phyloP scores from a whole-genome alignment of 2,329 filamentous ascomycete genomes.

The Coleophoma cylindrospora region DNA sequence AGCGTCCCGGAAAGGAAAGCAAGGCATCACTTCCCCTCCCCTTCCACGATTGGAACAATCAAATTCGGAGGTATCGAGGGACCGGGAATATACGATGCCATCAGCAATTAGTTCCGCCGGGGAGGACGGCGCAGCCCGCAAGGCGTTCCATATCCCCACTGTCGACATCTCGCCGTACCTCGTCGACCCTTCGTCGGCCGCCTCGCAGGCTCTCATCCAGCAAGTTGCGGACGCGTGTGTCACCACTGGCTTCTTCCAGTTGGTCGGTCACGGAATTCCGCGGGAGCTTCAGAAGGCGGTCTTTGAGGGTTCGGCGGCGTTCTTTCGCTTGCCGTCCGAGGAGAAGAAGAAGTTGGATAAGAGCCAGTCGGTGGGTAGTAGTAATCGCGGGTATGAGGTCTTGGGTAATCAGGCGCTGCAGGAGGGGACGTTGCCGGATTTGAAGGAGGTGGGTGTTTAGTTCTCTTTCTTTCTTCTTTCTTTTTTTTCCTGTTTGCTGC shows the following conservation, averaged over 20 bases:
- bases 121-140: too few species aligned
- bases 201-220: conserved; percentile 20
- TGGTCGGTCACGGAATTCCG: conserved; percentile 39
- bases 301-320: conserved; percentile 32
- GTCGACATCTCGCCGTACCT: conserved; percentile 18
- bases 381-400: conserved; percentile 44
- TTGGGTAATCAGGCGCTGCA: conserved; percentile 40
- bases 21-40: too few species aligned
- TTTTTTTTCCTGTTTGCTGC: background rate
- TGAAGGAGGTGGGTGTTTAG: conserved; percentile 32
- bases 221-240: conserved; percentile 36
- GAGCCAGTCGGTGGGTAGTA: conserved; percentile 28
- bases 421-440: conserved; percentile 35
- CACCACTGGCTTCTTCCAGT: conserved; percentile 48
- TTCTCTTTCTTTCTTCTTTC: background rate
- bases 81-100: background rate
- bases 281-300: conserved; percentile 31
- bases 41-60: background rate
- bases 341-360: conserved; percentile 38
- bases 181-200: conserved; percentile 7
- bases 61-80: too few species aligned
- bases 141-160: conserved; percentile 9
- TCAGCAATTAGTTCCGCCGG: background rate
- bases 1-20: too few species aligned
- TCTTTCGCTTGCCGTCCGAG: conserved; percentile 42